phyloP scores from a whole-genome alignment of 202 grass and related monocot genomes.

The Zoysia matrella region DNA sequence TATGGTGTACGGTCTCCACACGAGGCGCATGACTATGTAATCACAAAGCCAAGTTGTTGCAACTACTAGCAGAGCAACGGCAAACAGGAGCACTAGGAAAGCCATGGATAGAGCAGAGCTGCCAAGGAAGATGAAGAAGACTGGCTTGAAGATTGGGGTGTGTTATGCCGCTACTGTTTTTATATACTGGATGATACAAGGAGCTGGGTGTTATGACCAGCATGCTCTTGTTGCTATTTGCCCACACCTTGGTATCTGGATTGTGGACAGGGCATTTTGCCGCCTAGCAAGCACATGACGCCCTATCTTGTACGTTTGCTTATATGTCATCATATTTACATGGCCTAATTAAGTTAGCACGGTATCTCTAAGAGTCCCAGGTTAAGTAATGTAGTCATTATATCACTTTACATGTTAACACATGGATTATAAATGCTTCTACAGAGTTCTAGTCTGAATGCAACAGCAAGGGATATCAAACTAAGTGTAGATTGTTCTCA shows the following conservation, averaged over 20 bases:
- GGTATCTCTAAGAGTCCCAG: too few species aligned
- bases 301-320: not conserved
- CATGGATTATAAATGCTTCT: not conserved
- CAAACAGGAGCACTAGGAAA: not conserved
- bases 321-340: not conserved
- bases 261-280: not conserved
- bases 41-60: conserved; percentile 32
- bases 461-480: not conserved
- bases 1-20: conserved; percentile 54
- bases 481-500: too few species aligned
- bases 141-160: not conserved
- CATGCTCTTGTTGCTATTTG: too few species aligned
- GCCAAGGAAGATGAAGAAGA: not conserved
- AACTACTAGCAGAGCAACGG: conserved; percentile 30
- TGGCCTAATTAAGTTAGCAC: too few species aligned
- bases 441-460: not conserved
- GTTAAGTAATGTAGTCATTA: not conserved
- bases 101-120: conserved; percentile 11
- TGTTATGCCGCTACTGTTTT: not conserved
- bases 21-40: conserved; percentile 18
- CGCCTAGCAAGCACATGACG: not conserved
- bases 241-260: not conserved
- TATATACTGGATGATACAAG: not conserved
- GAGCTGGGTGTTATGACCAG: too few species aligned
- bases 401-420: not conserved